Percentiles rank a stretch among this genome's conserved stretches.
These are phyloP conservation scores for Rhynchosporium agropyri DNA, from an alignment of 2,329 filamentous ascomycete genomes.

Conservation along the genomic window DNA sequence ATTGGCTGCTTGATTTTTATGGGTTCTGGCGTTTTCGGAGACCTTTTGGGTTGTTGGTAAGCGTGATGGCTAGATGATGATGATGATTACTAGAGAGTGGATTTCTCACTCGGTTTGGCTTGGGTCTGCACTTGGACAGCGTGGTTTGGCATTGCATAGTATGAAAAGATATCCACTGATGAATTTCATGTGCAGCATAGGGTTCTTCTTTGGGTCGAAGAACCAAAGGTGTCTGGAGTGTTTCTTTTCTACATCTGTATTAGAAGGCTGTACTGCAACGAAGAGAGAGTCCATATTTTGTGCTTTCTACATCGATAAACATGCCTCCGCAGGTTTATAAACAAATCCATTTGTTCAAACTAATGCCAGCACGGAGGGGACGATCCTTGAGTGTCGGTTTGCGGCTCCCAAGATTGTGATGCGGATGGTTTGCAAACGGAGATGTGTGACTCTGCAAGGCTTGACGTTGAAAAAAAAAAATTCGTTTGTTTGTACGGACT, in stretches of 20 bases:
- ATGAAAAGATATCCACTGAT: slow-evolving; percentile 31
- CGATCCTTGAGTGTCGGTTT: background rate
- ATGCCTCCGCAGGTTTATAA: slow-evolving; percentile 5
- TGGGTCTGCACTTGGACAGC: slow-evolving; percentile 23
- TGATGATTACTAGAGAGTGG: slow-evolving; percentile 20
- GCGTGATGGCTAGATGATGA: slow-evolving; percentile 14
- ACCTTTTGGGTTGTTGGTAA: background rate
- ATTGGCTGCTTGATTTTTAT: slow-evolving; percentile 9
- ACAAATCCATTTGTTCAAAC: background rate
- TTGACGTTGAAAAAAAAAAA: background rate
- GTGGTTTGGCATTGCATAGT: slow-evolving; percentile 22
- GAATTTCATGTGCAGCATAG: slow-evolving; percentile 29
- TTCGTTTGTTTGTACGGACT: background rate
- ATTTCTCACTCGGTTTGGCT: slow-evolving; percentile 28
- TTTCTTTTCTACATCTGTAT: slow-evolving; percentile 35
- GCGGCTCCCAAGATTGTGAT: too few relatives aligned
- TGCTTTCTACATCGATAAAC: slow-evolving; percentile 5
- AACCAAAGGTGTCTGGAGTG: slow-evolving; percentile 22
- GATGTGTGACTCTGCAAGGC: background rate
- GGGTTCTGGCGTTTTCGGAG: slow-evolving; percentile 17
- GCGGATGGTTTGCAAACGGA: background rate
- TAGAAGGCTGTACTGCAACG: slow-evolving; percentile 30
- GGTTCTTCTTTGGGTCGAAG: slow-evolving; percentile 16
- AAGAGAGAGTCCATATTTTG: slow-evolving; percentile 13
- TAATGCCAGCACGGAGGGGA: background rate